Percentiles rank a stretch among this genome's conserved stretches.
Evolutionary conservation across 768 basidiomycete genomes (phyloP).

Genomic region (Termitomyces sp.): DNA sequence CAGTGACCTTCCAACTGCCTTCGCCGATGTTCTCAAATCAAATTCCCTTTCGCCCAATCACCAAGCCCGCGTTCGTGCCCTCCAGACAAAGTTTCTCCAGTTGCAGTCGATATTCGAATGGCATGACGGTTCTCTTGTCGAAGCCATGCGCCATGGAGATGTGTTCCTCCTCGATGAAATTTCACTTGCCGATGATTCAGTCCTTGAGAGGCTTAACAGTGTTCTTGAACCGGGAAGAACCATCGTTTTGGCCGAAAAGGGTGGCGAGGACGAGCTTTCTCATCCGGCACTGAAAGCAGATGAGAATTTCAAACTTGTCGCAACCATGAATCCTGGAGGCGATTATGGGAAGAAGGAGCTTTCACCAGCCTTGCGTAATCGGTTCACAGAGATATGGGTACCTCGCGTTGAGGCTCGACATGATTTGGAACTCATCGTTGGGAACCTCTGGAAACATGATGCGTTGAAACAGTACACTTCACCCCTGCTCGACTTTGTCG

Average conservation of each 20-base stretch:
- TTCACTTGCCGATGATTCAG: slow-evolving; percentile 95
- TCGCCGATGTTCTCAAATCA: slow-evolving; percentile 24
- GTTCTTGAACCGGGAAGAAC: slow-evolving; percentile 89
- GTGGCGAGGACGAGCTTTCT: slow-evolving; percentile 70
- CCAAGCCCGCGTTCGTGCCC: slow-evolving; percentile 28
- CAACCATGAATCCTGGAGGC: slow-evolving; percentile 99
- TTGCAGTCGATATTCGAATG: slow-evolving; percentile 89
- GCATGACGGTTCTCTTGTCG: slow-evolving; percentile 94
- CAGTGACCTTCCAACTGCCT: slow-evolving; percentile 19
- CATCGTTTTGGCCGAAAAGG: slow-evolving; percentile 83
- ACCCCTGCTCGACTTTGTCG: slow-evolving; percentile 66
- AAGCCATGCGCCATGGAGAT: slow-evolving; percentile 83
- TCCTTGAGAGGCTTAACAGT: slow-evolving; percentile 94
- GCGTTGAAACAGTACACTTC: slow-evolving; percentile 50
- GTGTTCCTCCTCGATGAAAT: slow-evolving; percentile 94
- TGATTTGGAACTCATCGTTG: slow-evolving; percentile 78
- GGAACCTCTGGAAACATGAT: slow-evolving; percentile 58
- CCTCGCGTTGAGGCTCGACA: slow-evolving; percentile 67
- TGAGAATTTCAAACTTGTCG: slow-evolving; percentile 78
- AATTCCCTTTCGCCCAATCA: slow-evolving; percentile 22
- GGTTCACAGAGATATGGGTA: slow-evolving; percentile 99
- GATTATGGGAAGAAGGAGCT: slow-evolving; percentile 99
- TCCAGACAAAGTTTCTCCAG: slow-evolving; percentile 39
- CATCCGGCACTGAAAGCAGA: slow-evolving; percentile 62
- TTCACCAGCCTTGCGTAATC: slow-evolving; percentile 92